Evolutionary conservation across 1,139 yeast genomes (phyloP), one percentile per base, ranked within the genome.

Genomic region (Tardiomyces digboiensis): DNA sequence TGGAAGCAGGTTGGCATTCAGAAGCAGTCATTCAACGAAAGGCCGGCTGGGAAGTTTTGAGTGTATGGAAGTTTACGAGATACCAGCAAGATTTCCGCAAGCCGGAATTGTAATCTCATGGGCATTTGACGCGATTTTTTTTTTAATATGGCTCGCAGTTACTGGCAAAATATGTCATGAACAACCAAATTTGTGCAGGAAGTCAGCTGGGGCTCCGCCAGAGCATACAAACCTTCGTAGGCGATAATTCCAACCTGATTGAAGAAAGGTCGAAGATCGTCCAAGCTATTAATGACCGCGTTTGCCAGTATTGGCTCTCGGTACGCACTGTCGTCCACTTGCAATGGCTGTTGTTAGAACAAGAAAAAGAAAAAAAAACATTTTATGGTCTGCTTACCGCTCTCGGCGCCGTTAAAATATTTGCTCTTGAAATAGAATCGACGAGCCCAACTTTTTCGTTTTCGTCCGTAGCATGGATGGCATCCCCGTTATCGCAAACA

Each of bases 31-130:
- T 78, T 7, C 69, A 72, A 48, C 43, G 70, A 96, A 85, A 84
- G 55, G 96, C 97, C 0, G 97, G 97, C 0, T 87, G 97, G 96
- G 98, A 91, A 62, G 91, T 84, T n/a, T 67, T 91, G 36, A 76
- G 86, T 48, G 82, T 91, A 13, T 60, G 59, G 52, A 49, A 61
- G 38, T 65, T 67, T 40, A 29, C 29, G 13, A n/a, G n/a, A n/a
- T n/a, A n/a, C n/a, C n/a, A n/a, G n/a, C n/a, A n/a, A n/a, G n/a
- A n/a, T n/a, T n/a, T n/a, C n/a, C n/a, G n/a, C n/a, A n/a, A n/a
- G n/a, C n/a, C n/a, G n/a, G n/a, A n/a, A n/a, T n/a, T n/a, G n/a
- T n/a, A n/a, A n/a, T n/a, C n/a, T n/a, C n/a, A n/a, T n/a, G n/a
- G n/a, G n/a, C n/a, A n/a, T n/a, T n/a, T n/a, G n/a, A n/a, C n/a